Evolutionary conservation across 441 rosid genomes (phyloP).

Genomic region (Raphanus hybrid): DNA sequence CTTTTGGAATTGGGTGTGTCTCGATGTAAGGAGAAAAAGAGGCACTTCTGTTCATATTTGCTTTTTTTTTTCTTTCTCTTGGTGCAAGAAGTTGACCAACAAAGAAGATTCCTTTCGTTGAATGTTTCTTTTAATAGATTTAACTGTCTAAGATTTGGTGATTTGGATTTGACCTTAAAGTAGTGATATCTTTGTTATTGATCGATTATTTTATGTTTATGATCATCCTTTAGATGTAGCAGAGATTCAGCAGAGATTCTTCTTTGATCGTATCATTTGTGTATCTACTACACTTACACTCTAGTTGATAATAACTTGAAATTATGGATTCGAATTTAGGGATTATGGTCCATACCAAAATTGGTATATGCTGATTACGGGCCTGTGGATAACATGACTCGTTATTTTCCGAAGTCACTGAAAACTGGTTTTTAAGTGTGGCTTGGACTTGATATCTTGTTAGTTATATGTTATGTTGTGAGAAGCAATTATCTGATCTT

Average conservation of each 20-base stretch:
- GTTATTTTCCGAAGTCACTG: not conserved
- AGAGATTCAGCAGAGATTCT: constrained; percentile 18
- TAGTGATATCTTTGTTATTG: not conserved
- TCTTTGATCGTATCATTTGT: not conserved
- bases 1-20: constrained; percentile 22
- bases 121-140: not conserved
- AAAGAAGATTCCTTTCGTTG: constrained; percentile 16
- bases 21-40: constrained; percentile 34
- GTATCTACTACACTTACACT: not conserved
- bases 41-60: constrained; percentile 29
- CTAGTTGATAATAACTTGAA: not conserved
- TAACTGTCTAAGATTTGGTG: not conserved
- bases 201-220: not conserved
- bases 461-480: not conserved
- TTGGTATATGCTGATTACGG: not conserved
- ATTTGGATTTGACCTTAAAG: not conserved
- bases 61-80: constrained; percentile 20
- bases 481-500: not conserved
- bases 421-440: not conserved
- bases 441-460: not conserved
- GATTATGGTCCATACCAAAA: not conserved
- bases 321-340: not conserved
- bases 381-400: not conserved
- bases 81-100: constrained; percentile 34
- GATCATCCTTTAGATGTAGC: constrained; percentile 2